Evolutionary conservation across 2,329 filamentous ascomycete species (phyloP).

Genomic region (Ascochyta clinopodiicola): DNA sequence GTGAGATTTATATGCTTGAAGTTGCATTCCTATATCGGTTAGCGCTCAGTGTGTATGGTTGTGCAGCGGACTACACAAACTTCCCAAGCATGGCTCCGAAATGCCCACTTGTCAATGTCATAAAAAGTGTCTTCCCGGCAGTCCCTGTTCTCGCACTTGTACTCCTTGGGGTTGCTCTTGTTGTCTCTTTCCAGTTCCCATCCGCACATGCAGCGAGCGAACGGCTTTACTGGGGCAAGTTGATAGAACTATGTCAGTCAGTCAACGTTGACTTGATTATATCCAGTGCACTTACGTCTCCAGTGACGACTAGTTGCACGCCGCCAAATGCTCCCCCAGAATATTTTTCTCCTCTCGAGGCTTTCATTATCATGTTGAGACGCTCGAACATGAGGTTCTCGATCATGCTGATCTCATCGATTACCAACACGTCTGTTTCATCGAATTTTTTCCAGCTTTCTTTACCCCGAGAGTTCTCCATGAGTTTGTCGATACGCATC

Average conservation of each 20-base stretch:
- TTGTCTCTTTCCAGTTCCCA: constrained; percentile 32
- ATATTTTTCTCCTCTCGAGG: constrained; percentile 27
- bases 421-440: constrained; percentile 62
- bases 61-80: constrained; percentile 15
- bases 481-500: constrained; percentile 48
- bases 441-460: constrained; percentile 40
- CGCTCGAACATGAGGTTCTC: constrained; percentile 62
- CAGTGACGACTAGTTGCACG: constrained; percentile 63
- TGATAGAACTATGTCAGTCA: constrained; percentile 35
- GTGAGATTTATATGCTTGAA: constrained; percentile 62
- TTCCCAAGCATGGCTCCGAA: constrained; percentile 62
- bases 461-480: constrained; percentile 40
- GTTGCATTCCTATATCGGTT: constrained; percentile 49
- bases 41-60: background rate
- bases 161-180: constrained; percentile 10
- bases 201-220: constrained; percentile 61
- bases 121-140: constrained; percentile 47
- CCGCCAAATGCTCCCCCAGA: constrained; percentile 52
- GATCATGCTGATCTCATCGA: constrained; percentile 73
- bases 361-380: constrained; percentile 56
- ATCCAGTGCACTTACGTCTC: constrained; percentile 50
- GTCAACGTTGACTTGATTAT: background rate
- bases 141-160: constrained; percentile 26
- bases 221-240: constrained; percentile 65
- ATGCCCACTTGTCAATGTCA: constrained; percentile 67